phyloP scores from a whole-genome alignment of 2,329 filamentous ascomycete species.

The Penicillium decumbens region DNA sequence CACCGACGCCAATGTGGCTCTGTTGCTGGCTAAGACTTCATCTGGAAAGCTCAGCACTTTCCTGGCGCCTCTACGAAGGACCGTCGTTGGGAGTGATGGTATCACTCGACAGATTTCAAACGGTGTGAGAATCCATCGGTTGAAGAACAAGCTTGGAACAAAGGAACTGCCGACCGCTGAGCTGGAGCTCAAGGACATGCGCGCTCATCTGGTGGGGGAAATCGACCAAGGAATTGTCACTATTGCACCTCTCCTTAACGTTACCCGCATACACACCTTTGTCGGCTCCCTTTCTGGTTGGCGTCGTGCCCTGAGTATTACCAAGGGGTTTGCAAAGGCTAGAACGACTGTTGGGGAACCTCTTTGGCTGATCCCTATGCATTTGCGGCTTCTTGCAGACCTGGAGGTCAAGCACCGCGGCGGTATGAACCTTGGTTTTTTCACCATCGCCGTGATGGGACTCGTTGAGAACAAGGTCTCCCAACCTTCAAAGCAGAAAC shows the following conservation, averaged over 20 bases:
- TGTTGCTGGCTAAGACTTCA: conserved; percentile 59
- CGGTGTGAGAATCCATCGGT: conserved; percentile 60
- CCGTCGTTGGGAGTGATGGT: conserved; percentile 15
- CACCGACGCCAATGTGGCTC: conserved; percentile 60
- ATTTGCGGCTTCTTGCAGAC: conserved; percentile 38
- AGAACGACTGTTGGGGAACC: conserved; percentile 36
- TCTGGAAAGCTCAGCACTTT: conserved; percentile 58
- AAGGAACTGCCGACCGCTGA: conserved; percentile 65
- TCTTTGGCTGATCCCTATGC: conserved; percentile 40
- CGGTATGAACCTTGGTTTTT: conserved; percentile 36
- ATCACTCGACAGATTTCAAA: conserved; percentile 49
- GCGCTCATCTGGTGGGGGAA: conserved; percentile 62
- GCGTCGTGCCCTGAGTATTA: conserved; percentile 40
- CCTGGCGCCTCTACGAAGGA: conserved; percentile 57
- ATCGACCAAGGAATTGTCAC: conserved; percentile 64
- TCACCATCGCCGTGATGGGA: conserved; percentile 30
- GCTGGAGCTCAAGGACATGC: conserved; percentile 60
- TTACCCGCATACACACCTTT: conserved; percentile 51
- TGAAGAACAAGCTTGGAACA: conserved; percentile 66
- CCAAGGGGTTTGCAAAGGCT: conserved; percentile 40
- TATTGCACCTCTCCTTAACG: conserved; percentile 64
- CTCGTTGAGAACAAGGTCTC: conserved; percentile 52
- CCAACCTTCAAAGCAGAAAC: conserved; percentile 38
- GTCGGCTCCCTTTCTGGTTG: conserved; percentile 36
- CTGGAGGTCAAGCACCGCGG: conserved; percentile 39